phyloP scores from a whole-genome alignment of 352 stramenopile species.

The Globisporangium rhizosaccharum region DNA sequence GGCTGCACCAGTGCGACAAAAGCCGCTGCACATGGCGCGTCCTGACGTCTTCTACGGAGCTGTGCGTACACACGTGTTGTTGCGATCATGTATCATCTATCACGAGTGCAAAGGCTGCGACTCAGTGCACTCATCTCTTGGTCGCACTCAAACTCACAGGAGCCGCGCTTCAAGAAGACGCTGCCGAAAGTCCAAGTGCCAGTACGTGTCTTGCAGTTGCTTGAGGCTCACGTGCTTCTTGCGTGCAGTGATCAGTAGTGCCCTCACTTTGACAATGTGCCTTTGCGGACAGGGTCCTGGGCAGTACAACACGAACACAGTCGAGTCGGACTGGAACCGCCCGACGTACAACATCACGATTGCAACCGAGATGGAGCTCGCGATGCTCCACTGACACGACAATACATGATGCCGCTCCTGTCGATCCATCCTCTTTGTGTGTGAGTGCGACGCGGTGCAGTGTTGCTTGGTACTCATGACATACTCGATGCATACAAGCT shows the following conservation, averaged over 20 bases:
- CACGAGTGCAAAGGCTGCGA: too few species aligned
- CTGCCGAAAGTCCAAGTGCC: slow-evolving; percentile 46
- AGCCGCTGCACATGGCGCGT: slow-evolving; percentile 58
- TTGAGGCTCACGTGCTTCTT: too few species aligned
- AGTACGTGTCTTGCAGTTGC: slow-evolving; percentile 20
- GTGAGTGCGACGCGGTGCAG: not conserved
- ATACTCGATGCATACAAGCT: too few species aligned
- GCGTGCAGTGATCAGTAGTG: not conserved
- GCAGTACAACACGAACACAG: slow-evolving; percentile 63
- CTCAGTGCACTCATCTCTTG: too few species aligned
- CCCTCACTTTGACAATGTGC: not conserved
- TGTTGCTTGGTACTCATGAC: too few species aligned
- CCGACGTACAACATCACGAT: slow-evolving; percentile 87
- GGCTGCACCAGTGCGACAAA: slow-evolving; percentile 29
- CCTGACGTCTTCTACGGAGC: slow-evolving; percentile 64
- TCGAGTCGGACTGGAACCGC: slow-evolving; percentile 79
- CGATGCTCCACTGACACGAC: slow-evolving; percentile 31
- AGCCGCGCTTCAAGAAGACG: slow-evolving; percentile 68
- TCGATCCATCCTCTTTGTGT: not conserved
- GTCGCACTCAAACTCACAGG: slow-evolving; percentile 21
- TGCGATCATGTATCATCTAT: too few species aligned
- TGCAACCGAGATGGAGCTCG: slow-evolving; percentile 77
- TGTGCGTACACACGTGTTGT: slow-evolving; percentile 23
- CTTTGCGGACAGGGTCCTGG: slow-evolving; percentile 46
- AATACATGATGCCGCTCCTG: not conserved